Percentiles rank a stretch among this genome's conserved stretches.
These are phyloP conservation scores for Miscanthus lutarioriparius DNA, from an alignment of 176 grass and related monocot species.

Conservation along the genomic window DNA sequence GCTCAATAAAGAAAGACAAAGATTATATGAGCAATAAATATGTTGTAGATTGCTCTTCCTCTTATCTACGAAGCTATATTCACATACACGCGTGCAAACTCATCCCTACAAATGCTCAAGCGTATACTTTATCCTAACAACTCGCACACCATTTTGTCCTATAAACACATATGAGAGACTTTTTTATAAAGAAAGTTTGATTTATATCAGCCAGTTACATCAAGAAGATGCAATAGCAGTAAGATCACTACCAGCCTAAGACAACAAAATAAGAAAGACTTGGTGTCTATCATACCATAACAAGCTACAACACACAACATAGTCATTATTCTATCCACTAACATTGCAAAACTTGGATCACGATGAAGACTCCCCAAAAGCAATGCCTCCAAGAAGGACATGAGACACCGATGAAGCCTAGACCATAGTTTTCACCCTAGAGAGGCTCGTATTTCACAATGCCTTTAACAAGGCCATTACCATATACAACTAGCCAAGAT, in stretches of 20 bases:
- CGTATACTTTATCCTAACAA: neutral
- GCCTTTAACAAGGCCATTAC: neutral
- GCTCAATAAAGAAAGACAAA: too few species aligned
- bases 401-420: neutral
- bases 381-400: neutral
- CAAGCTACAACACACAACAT: too few species aligned
- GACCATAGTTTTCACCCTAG: neutral
- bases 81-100: neutral
- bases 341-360: neutral
- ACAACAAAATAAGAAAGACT: neutral
- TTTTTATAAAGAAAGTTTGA: neutral
- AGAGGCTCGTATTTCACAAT: neutral
- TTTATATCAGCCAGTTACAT: neutral
- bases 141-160: neutral
- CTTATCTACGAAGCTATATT: neutral
- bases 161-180: neutral
- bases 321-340: neutral
- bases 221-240: neutral
- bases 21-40: neutral
- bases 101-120: neutral
- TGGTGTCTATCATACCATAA: too few species aligned
- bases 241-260: neutral
- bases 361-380: neutral
- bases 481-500: neutral
- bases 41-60: neutral